Base-by-base conservation (phyloP, 2,329 filamentous ascomycete species). In the Samsoniella hepiali region DNA sequence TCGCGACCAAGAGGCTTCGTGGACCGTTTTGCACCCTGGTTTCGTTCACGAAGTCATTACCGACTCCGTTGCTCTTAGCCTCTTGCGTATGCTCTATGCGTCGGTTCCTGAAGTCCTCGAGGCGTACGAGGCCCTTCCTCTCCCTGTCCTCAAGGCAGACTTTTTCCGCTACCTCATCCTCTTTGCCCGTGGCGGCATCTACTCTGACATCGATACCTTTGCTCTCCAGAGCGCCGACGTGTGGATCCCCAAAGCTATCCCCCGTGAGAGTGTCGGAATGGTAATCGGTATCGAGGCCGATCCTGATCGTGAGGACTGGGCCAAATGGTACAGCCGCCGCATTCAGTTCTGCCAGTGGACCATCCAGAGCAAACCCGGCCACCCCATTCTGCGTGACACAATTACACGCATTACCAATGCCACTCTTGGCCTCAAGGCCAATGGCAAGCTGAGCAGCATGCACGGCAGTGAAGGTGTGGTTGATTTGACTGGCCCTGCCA, bases 281-380 rank as follows among this genome's bases (percentile, higher is more conserved):
- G 88, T 99, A 45, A 84, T 98, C 71, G 95, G 95, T 64, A 97
- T 99, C 68, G 95, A 99, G 79, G 95, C 95, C 5, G 95, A 99
- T 73, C 93, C 95, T 0, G 93, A 98, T 75, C 87, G 95, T 55
- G 85, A 86, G 3, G 95, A 99, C 75, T 99, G 95, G 95, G 84
- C 87, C 42, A 82, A 97, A 1, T 98, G 94, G 95, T 99, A 98
- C 80, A 95, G 92, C 67, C 90, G 95, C 65, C 87, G 94, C 67
- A 93, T 99, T 65, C 95, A 98, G 74, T 98, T 99, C 77, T 99
- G 95, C 78, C 95, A 99, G 76, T 99, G 95, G 95, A 99, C 95
- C 1, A 97, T 99, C 67, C 94, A 98, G 76, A 82, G 91, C 63
- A 99, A 99, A 77, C 90, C 94, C 0, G 95, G 95, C 11, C 95